These are phyloP conservation scores for Mycocentrospora acerina DNA, from an alignment of 2,329 filamentous ascomycete species.

Conservation along the genomic window DNA sequence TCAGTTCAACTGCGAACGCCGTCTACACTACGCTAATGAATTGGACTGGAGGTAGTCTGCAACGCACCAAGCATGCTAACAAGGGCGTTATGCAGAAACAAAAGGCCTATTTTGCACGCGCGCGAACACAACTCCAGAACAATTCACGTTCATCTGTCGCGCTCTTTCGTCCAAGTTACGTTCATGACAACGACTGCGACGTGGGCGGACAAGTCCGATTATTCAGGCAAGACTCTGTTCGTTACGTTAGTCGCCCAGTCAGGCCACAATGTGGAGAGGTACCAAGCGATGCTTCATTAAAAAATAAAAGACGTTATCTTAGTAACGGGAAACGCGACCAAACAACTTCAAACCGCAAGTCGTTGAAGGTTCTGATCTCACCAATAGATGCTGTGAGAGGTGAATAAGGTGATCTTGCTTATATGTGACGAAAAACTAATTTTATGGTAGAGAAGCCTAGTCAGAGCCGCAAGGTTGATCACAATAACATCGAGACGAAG, in stretches of 20 bases:
- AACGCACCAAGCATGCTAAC: conserved; percentile 40
- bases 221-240: conserved; percentile 11
- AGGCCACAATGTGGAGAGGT: conserved; percentile 1
- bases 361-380: no score
- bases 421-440: conserved; percentile 4
- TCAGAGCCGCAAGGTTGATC: conserved; percentile 6
- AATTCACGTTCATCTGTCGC: conserved; percentile 7
- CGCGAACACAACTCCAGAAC: conserved; percentile 36
- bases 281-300: neutral
- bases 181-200: conserved; percentile 13
- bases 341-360: no score
- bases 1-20: neutral
- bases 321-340: neutral
- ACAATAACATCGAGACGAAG: conserved; percentile 14
- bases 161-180: conserved; percentile 28
- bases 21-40: conserved; percentile 41
- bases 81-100: conserved; percentile 44
- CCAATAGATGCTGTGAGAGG: neutral
- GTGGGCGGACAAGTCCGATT: conserved; percentile 7
- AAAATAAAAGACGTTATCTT: neutral
- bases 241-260: conserved; percentile 10
- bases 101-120: conserved; percentile 50
- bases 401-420: neutral
- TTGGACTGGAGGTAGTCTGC: conserved; percentile 51
- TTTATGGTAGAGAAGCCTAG: neutral